Base-by-base conservation (phyloP, 306 rosid species). In the Benincasa hispida region DNA sequence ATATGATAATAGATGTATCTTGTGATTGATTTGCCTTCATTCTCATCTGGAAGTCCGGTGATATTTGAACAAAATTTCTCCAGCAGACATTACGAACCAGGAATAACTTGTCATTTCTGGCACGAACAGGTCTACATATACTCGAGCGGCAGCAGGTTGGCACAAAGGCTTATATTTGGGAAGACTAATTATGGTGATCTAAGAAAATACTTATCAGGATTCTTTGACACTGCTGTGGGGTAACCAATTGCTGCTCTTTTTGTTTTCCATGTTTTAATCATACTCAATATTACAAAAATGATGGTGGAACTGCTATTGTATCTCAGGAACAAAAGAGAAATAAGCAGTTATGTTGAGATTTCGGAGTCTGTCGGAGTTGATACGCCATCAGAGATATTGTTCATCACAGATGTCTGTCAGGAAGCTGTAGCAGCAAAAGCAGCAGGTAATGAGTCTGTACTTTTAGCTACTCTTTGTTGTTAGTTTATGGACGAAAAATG, bases 111-210 rank as follows among this genome's bases (percentile, higher is more conserved):
- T 22, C 18, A 10, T 75, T 34, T 76, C 69, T 76, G 80, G 42
- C 76, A 84, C 62, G 45, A 32, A 83, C 89, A 94, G 99, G 93
- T 89, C 35, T 94, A 94, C 88, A 92, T 94, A 78, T 94, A 94
- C 88, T 94, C 99, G 24, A 94, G 99, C 66, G 99, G 99, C 56
- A 94, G 99, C 91, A 89, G 99, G 80, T 84, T 94, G 91, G 99
- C 97, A 0, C 99, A 94, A 82, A 92, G 96, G 86, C 93, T 94
- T 39, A 77, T 94, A 82, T 92, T 94, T 80, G 97, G 99, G 50
- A 82, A 92, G 81, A 89, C 96, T 18, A 90, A 86, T 79, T 83
- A 85, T 77, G 99, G 99, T 66, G 97, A 94, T 82, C 85, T 94
- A n/a, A 86, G 99, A 81, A 82, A 90, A 83, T 92, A 81, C 76